Evolutionary conservation across 805 yeast species (phyloP), one percentile per base, ranked within the genome.

Genomic region (Cyberlindnera euphorbiiphila): DNA sequence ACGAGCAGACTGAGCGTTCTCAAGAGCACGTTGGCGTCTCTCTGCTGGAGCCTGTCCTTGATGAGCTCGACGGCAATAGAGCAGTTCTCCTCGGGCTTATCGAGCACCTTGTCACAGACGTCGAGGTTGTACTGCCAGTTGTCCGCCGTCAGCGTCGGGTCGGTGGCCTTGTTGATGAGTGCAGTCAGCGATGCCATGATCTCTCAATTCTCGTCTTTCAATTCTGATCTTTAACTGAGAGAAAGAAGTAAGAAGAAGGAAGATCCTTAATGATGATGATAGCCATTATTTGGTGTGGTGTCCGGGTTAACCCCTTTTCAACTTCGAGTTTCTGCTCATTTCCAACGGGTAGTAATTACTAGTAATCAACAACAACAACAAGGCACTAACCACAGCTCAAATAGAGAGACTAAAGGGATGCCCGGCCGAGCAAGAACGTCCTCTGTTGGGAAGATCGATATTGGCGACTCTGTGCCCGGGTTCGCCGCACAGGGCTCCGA

Each of bases 401-500:
- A 12, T 7, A 12, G 26, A 7, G 6, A 24, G 30, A 9, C 25
- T 20, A 18, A 26, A 7, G 58, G 65, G 41, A 42, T 51, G n/a
- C n/a, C n/a, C n/a, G n/a, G n/a, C n/a, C n/a, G 25, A 20, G 23
- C 72, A 47, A 62, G 87, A 47, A 70, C 76, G 9, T 81, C 93
- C 1, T 81, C 89, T 0, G 81, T 87, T 12, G 95, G 95, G 3
- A 70, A 74, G 24, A 76, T 86, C 35, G 71, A 77, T 36, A 62
- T 87, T 4, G 96, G 95, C 17, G 95, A 86, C 54, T 77, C 71
- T 7, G 81, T 77, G 2, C 80, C 85, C 2, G 70, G 83, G 2
- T 66, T 86, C 29, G 68, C 85, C 10, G 81, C 94, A 1, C 77
- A 81, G 76, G 62, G 67, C n/a, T 64, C 73, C 16, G 62, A 74